Percentiles rank a stretch among this genome's conserved stretches.
These are phyloP conservation scores for Cupressus sempervirens DNA, from an alignment of 75 land plant species.

Conservation along the genomic window DNA sequence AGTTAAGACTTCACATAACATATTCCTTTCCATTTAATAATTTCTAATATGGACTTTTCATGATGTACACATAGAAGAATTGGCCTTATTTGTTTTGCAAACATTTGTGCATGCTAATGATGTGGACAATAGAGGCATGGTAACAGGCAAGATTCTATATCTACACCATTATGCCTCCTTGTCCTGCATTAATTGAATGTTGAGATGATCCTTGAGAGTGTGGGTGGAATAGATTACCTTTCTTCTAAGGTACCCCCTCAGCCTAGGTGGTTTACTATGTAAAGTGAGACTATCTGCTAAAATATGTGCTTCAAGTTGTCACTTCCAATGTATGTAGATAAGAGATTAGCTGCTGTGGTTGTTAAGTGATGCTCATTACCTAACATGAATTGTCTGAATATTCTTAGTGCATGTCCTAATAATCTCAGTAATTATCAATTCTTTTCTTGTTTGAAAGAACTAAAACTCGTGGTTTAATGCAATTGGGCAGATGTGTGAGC, in stretches of 20 bases:
- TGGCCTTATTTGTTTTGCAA: not conserved
- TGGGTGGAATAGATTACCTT: not conserved
- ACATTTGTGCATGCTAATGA: not conserved
- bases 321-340: not conserved
- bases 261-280: not conserved
- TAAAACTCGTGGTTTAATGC: not conserved
- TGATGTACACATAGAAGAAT: not conserved
- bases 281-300: not conserved
- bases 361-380: not conserved
- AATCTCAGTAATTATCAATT: not conserved
- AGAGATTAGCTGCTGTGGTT: not conserved
- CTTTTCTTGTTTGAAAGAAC: not conserved
- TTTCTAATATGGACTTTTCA: not conserved
- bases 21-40: not conserved
- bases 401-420: not conserved
- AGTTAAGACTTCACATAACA: not conserved
- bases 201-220: not conserved
- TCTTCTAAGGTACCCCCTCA: not conserved
- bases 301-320: not conserved
- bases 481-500: slow-evolving; percentile 79
- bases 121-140: not conserved
- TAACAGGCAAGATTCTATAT: not conserved
- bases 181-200: not conserved
- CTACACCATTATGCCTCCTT: not conserved
- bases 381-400: not conserved